Evolutionary conservation across 768 basidiomycete genomes (phyloP), one percentile per base, ranked within the genome.

Genomic region (Tulasnella sp.): DNA sequence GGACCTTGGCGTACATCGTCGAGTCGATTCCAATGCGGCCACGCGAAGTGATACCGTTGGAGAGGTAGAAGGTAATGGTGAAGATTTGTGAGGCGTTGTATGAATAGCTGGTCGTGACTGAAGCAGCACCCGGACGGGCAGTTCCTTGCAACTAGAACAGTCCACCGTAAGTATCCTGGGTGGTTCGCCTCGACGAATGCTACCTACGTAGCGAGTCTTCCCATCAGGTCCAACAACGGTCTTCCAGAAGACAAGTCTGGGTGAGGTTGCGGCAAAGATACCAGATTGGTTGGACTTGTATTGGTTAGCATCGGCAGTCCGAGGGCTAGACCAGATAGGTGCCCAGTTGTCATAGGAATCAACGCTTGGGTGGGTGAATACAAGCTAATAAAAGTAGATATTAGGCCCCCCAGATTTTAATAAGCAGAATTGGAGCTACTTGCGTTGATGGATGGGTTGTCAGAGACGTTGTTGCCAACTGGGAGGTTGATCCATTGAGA

Each of bases 401-500:
- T 73, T 3, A 73, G 29, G 20, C 18, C n/a, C 46, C 11, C 20
- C 5, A 23, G 11, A 39, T 40, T 18, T 61, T 40, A 29, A 40
- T 6, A 37, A 7, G 18, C 39, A 26, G 20, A n/a, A 57, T 48
- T 18, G 73, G 73, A 16, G 29, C 26, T 70, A 55, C 73, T 84
- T 86, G 57, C 77, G 80, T 90, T 90, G 81, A 91, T 88, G 4
- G 89, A 89, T 20, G 90, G 90, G 82, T 90, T 90, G 82, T 91
- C 90, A 42, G 86, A 87, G 7, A 88, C 88, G 75, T 81, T 75
- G 75, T 86, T 82, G 11, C 90, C 90, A 57, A 90, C 89, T 3
- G 90, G 90, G 35, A 90, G 84, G 82, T 90, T 84, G 82, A 90
- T 90, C 85, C 86, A 91, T 74, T 89, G 83, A 15, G 82, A 80